Percentiles rank a stretch among this genome's conserved stretches.
phyloP scores from a whole-genome alignment of 768 basidiomycete genomes.

The Trichaptum fuscoviolaceum region DNA sequence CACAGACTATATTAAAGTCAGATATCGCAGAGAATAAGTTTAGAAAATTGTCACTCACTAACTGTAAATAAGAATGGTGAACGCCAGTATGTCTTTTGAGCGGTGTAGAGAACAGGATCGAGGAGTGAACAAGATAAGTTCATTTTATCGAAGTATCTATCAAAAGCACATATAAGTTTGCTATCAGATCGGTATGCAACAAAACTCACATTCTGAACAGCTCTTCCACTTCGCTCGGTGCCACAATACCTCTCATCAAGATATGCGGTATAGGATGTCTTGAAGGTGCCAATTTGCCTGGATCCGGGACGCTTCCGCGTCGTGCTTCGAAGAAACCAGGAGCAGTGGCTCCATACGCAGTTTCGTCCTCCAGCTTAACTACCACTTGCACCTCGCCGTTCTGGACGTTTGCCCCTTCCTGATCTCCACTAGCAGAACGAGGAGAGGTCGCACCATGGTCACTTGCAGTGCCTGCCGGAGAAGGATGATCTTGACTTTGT shows the following conservation, averaged over 20 bases:
- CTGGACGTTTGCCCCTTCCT: neutral
- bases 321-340: conserved; percentile 1
- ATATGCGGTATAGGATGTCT: conserved; percentile 57
- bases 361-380: neutral
- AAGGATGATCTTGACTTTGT: neutral
- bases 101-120: conserved; percentile 80
- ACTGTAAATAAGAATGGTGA: conserved; percentile 92
- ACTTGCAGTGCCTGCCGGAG: neutral
- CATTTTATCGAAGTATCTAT: conserved; percentile 73
- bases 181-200: conserved; percentile 1
- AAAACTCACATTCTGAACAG: conserved; percentile 62
- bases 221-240: conserved; percentile 59
- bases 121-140: conserved; percentile 74
- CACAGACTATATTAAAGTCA: conserved; percentile 57
- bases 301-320: neutral
- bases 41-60: conserved; percentile 47
- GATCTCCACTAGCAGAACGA: neutral
- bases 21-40: neutral
- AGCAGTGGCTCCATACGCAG: neutral
- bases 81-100: conserved; percentile 72
- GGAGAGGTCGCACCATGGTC: neutral
- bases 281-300: conserved; percentile 23
- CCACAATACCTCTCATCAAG: conserved; percentile 56
- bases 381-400: neutral
- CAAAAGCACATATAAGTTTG: conserved; percentile 7